A percentile compares a stretch with the other conserved stretches of the same genome.
Evolutionary conservation across 345 rosid genomes (phyloP).

Genomic region (Litchi chinensis): DNA sequence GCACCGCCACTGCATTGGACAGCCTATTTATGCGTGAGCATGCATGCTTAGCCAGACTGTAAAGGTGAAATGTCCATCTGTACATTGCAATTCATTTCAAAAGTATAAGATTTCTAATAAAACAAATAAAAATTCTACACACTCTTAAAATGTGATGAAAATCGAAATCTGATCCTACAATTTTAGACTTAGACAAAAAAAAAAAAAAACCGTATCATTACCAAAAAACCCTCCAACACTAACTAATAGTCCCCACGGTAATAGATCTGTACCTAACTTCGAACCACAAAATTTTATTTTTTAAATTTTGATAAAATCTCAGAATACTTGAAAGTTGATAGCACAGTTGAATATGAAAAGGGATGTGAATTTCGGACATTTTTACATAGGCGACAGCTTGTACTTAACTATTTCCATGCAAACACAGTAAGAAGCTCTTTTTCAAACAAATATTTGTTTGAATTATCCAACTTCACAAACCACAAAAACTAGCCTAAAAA

Average conservation of each 20-base stretch:
- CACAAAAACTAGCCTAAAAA: not conserved
- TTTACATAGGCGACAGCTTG: not conserved
- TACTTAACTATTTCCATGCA: too few relatives aligned
- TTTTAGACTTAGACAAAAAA: too few relatives aligned
- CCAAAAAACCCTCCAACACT: too few relatives aligned
- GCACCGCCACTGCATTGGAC: not conserved
- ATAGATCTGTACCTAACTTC: too few relatives aligned
- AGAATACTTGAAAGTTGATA: too few relatives aligned
- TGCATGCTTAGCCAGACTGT: slow-evolving; percentile 15
- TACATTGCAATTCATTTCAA: not conserved
- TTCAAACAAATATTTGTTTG: not conserved
- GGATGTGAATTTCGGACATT: not conserved
- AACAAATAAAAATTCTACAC: not conserved
- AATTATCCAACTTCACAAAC: not conserved
- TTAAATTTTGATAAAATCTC: too few relatives aligned
- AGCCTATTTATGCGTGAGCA: not conserved
- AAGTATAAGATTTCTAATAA: not conserved
- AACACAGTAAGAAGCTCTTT: not conserved
- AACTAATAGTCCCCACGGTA: too few relatives aligned
- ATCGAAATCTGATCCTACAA: not conserved
- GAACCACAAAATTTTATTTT: too few relatives aligned
- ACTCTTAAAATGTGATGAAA: too few relatives aligned
- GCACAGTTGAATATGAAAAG: too few relatives aligned
- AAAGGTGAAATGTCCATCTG: slow-evolving; percentile 2
- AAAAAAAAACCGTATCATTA: too few relatives aligned